phyloP scores from a whole-genome alignment of 768 basidiomycete species.

The Xanthoconium purpureum region DNA sequence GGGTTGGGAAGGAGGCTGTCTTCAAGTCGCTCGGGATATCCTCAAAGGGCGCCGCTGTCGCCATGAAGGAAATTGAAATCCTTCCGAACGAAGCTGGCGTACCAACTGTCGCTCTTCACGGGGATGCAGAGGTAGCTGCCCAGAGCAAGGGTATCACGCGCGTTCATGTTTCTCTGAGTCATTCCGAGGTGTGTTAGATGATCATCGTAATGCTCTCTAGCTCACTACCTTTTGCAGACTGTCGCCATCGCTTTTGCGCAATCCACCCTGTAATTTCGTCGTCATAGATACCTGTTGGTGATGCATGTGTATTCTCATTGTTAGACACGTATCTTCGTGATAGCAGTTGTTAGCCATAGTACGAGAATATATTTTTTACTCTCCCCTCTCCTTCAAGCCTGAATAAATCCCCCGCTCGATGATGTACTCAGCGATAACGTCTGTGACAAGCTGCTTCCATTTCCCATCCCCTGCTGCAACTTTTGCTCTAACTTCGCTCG shows the following conservation, averaged over 20 bases:
- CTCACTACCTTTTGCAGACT: slow-evolving; percentile 44
- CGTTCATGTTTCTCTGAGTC: slow-evolving; percentile 83
- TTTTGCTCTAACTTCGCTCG: slow-evolving; percentile 56
- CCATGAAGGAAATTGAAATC: slow-evolving; percentile 98
- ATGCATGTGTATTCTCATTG: slow-evolving; percentile 3
- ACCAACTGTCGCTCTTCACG: slow-evolving; percentile 73
- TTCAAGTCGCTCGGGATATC: slow-evolving; percentile 93
- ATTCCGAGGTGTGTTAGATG: slow-evolving; percentile 75
- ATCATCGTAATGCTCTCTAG: background rate
- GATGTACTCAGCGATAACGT: slow-evolving; percentile 51
- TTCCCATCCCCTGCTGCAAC: slow-evolving; percentile 18
- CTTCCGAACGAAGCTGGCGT: slow-evolving; percentile 74
- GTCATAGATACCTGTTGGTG: background rate
- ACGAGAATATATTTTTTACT: slow-evolving; percentile 12
- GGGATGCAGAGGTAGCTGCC: slow-evolving; percentile 76
- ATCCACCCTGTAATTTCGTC: slow-evolving; percentile 39
- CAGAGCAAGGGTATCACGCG: slow-evolving; percentile 66
- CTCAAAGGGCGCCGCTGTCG: slow-evolving; percentile 88
- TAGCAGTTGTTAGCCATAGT: background rate
- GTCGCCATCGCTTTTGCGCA: slow-evolving; percentile 88
- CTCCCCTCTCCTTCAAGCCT: background rate
- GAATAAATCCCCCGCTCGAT: slow-evolving; percentile 44
- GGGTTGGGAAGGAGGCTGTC: slow-evolving; percentile 96
- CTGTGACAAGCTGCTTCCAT: slow-evolving; percentile 51
- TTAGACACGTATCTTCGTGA: background rate